Evolutionary conservation across 2,329 filamentous ascomycete genomes (phyloP).

Genomic region (Hypomyces perniciosus): DNA sequence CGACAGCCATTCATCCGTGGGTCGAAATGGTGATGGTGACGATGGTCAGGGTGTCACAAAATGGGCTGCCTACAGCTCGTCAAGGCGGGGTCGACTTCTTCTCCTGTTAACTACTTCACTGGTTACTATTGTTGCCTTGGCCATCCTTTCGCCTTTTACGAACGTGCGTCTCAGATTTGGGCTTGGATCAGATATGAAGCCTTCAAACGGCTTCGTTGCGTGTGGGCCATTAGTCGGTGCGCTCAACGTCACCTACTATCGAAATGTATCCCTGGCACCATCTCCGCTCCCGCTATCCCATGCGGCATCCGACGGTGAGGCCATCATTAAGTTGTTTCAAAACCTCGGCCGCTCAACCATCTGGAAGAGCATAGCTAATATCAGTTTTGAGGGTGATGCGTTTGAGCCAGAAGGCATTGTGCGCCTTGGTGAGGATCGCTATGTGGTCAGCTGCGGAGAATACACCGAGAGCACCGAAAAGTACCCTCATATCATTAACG

Average conservation of each 20-base stretch:
- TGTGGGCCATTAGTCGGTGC: conserved; percentile 9
- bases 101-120: neutral
- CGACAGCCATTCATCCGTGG: neutral
- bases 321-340: conserved; percentile 32
- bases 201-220: neutral
- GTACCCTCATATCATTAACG: conserved; percentile 41
- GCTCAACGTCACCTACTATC: conserved; percentile 30
- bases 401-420: conserved; percentile 46
- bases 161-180: neutral
- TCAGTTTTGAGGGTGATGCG: conserved; percentile 38
- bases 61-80: neutral
- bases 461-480: conserved; percentile 35
- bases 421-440: conserved; percentile 36
- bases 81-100: neutral
- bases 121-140: neutral
- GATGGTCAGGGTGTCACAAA: neutral
- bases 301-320: conserved; percentile 27
- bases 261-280: conserved; percentile 26
- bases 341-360: conserved; percentile 32
- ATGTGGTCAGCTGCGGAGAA: conserved; percentile 39
- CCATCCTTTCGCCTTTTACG: neutral
- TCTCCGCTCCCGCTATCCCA: conserved; percentile 30
- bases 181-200: neutral
- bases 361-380: conserved; percentile 37
- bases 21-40: neutral